phyloP scores from a whole-genome alignment of 164 flowering plant species.

The Magnolia changhungtana region DNA sequence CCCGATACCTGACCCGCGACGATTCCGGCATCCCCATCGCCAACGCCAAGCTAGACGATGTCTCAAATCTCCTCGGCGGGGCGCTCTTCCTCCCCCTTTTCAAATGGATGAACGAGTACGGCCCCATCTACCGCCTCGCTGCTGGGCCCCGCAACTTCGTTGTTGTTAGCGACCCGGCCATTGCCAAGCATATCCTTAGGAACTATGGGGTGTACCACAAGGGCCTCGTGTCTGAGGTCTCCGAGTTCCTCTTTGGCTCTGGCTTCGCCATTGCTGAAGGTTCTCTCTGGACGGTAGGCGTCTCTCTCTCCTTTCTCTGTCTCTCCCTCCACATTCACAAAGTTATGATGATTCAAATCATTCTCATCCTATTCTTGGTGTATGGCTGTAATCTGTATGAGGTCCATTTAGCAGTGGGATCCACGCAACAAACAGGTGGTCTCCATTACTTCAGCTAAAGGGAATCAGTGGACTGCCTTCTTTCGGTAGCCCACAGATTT shows the following conservation, averaged over 20 bases:
- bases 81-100: slow-evolving; percentile 83
- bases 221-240: slow-evolving; percentile 87
- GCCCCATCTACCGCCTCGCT: slow-evolving; percentile 81
- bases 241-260: slow-evolving; percentile 87
- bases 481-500: too few relatives aligned
- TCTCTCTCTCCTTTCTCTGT: neutral
- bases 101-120: slow-evolving; percentile 85
- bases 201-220: slow-evolving; percentile 75
- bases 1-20: slow-evolving; percentile 38
- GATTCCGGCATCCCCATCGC: slow-evolving; percentile 85
- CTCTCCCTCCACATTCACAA: neutral
- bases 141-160: slow-evolving; percentile 88
- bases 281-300: slow-evolving; percentile 77
- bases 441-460: too few relatives aligned
- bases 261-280: slow-evolving; percentile 97
- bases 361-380: neutral
- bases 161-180: slow-evolving; percentile 84
- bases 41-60: slow-evolving; percentile 78
- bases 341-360: neutral
- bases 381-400: neutral
- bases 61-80: slow-evolving; percentile 82
- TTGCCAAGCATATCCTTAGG: slow-evolving; percentile 83
- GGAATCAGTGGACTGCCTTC: too few relatives aligned
- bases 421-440: neutral
- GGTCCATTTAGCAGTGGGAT: neutral